Evolutionary conservation across 2,329 filamentous ascomycete genomes (phyloP).

Genomic region (Falciphora oryzae): DNA sequence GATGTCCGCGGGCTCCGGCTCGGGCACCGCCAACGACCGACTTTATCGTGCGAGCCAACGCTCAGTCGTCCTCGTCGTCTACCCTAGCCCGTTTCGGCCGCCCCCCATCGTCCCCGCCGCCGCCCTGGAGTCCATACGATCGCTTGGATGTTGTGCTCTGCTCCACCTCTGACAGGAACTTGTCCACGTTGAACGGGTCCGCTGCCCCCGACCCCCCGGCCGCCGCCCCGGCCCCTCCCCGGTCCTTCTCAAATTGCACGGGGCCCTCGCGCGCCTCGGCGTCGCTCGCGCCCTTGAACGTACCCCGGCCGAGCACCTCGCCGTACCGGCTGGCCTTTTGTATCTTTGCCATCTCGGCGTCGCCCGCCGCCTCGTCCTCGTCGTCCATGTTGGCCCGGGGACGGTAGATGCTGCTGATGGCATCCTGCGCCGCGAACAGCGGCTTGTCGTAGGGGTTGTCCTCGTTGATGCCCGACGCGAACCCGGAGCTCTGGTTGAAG

Average conservation of each 20-base stretch:
- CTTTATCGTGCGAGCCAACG: neutral
- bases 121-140: constrained; percentile 69
- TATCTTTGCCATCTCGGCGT: constrained; percentile 81
- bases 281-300: constrained; percentile 81
- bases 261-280: constrained; percentile 84
- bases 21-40: neutral
- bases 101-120: constrained; percentile 24
- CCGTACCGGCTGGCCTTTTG: constrained; percentile 77
- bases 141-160: constrained; percentile 59
- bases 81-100: constrained; percentile 69
- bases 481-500: constrained; percentile 91
- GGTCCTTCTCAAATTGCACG: constrained; percentile 92
- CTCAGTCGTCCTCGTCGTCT: constrained; percentile 60
- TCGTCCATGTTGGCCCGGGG: constrained; percentile 70
- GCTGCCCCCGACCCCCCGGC: constrained; percentile 17
- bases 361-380: constrained; percentile 69
- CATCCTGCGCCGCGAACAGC: constrained; percentile 91
- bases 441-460: constrained; percentile 98
- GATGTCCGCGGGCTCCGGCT: too few relatives aligned
- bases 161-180: constrained; percentile 79
- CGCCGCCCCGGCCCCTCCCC: constrained; percentile 25
- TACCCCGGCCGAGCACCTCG: constrained; percentile 82
- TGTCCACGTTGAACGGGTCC: constrained; percentile 92
- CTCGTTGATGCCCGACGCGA: constrained; percentile 91
- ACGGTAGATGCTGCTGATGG: constrained; percentile 88